phyloP scores from a whole-genome alignment of 768 basidiomycete genomes.

The Dacryopinax primogenitus region DNA sequence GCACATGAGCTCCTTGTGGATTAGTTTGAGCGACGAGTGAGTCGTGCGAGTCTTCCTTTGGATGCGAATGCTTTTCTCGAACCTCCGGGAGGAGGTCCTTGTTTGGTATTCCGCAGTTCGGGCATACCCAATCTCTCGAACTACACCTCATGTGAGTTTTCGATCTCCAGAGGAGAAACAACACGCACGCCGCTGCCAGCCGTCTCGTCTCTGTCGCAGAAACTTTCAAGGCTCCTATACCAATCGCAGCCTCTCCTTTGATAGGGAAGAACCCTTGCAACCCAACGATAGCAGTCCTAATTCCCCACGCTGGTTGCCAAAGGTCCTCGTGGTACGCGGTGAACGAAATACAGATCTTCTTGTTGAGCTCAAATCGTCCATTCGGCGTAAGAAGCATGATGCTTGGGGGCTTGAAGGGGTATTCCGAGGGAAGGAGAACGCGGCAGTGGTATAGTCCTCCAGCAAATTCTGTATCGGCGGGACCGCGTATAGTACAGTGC shows the following conservation, averaged over 20 bases:
- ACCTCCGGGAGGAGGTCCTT: not conserved
- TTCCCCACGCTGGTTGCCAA: slow-evolving; percentile 98
- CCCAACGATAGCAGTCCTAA: slow-evolving; percentile 83
- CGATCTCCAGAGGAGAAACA: not conserved
- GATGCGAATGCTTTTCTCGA: not conserved
- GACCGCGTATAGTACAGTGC: slow-evolving; percentile 94
- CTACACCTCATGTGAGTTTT: not conserved
- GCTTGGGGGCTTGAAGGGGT: slow-evolving; percentile 92
- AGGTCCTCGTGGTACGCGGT: slow-evolving; percentile 77
- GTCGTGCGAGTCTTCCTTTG: not conserved
- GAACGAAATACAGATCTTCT: slow-evolving; percentile 69
- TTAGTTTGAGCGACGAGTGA: not conserved
- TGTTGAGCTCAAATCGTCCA: slow-evolving; percentile 92
- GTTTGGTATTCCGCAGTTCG: not conserved
- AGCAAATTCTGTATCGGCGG: slow-evolving; percentile 78
- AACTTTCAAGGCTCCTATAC: slow-evolving; percentile 77
- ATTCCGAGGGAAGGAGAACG: slow-evolving; percentile 79
- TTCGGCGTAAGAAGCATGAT: slow-evolving; percentile 93
- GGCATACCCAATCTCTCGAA: slow-evolving; percentile 1
- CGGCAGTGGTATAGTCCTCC: slow-evolving; percentile 95
- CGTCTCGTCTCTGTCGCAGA: slow-evolving; percentile 62
- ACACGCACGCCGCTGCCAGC: slow-evolving; percentile 56
- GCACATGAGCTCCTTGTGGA: not conserved
- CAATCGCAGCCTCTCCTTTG: slow-evolving; percentile 74
- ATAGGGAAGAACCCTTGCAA: slow-evolving; percentile 81